Evolutionary conservation across 2,329 filamentous ascomycete species (phyloP).

Genomic region (Cercospora sp.): DNA sequence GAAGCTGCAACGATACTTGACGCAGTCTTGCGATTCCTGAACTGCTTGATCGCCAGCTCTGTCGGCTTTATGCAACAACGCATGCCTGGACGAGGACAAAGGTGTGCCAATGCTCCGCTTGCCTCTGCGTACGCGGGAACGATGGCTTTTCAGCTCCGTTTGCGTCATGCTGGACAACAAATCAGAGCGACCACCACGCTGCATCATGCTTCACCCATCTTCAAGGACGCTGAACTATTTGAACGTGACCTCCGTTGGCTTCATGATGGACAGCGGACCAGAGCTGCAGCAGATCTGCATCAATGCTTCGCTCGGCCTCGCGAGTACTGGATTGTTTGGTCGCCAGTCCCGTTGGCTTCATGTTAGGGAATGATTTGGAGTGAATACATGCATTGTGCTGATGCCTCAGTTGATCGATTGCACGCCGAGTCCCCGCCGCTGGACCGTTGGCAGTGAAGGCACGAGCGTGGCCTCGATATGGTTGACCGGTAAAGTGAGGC

Average conservation of each 20-base stretch:
- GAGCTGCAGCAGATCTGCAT: not conserved
- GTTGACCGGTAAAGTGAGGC: not conserved
- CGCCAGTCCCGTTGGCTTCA: not conserved
- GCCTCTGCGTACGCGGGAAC: too few relatives aligned
- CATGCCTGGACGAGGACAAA: too few relatives aligned
- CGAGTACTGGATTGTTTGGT: not conserved
- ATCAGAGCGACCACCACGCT: not conserved
- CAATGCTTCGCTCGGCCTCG: not conserved
- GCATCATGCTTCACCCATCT: not conserved
- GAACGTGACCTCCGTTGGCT: not conserved
- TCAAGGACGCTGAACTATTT: not conserved
- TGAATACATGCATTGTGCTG: not conserved
- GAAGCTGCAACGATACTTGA: too few relatives aligned
- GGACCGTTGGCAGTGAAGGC: not conserved
- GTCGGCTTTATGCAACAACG: too few relatives aligned
- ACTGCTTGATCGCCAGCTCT: too few relatives aligned
- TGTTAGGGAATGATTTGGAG: not conserved
- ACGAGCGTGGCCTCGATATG: not conserved
- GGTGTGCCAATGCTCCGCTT: too few relatives aligned
- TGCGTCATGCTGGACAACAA: too few relatives aligned
- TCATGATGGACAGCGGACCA: not conserved
- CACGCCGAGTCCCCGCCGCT: not conserved
- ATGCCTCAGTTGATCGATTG: not conserved
- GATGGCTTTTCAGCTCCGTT: too few relatives aligned
- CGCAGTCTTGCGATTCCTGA: too few relatives aligned